A percentile compares a stretch with the other conserved stretches of the same genome.
Evolutionary conservation across 2,329 filamentous ascomycete genomes (phyloP).

Genomic region (Colletotrichum liaoningense): DNA sequence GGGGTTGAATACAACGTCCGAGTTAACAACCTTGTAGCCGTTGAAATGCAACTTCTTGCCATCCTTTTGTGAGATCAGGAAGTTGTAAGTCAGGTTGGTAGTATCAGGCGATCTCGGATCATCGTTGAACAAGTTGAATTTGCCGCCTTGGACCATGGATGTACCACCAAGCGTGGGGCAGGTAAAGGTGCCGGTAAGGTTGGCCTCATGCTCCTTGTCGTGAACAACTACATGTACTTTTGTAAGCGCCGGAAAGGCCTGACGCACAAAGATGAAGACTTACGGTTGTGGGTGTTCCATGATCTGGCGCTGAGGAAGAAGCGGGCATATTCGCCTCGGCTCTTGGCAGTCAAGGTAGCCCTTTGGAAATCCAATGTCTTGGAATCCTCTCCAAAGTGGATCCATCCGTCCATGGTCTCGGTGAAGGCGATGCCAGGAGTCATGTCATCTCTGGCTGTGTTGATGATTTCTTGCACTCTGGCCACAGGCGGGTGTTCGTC

Average conservation of each 20-base stretch:
- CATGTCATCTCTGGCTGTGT: constrained; percentile 54
- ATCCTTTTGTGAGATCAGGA: constrained; percentile 65
- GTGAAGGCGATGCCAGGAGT: constrained; percentile 68
- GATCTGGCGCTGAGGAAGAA: constrained; percentile 70
- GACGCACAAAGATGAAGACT: not conserved
- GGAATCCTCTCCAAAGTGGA: constrained; percentile 60
- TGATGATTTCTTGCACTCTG: constrained; percentile 51
- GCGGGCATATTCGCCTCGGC: constrained; percentile 64
- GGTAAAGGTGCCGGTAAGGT: constrained; percentile 69
- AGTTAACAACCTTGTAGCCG: constrained; percentile 72
- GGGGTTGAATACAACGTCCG: constrained; percentile 67
- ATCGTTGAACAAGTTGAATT: constrained; percentile 68
- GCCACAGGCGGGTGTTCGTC: constrained; percentile 47
- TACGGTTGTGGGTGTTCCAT: constrained; percentile 57
- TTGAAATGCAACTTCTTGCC: constrained; percentile 67
- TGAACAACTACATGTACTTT: constrained; percentile 50
- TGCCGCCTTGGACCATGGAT: constrained; percentile 69
- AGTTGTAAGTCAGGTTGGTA: constrained; percentile 71
- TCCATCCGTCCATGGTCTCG: constrained; percentile 73
- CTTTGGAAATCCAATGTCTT: constrained; percentile 62
- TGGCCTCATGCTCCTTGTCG: constrained; percentile 60
- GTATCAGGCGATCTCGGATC: constrained; percentile 67
- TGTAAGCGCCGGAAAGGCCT: constrained; percentile 31
- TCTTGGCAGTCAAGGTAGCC: constrained; percentile 62
- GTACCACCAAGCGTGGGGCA: constrained; percentile 66